These are phyloP conservation scores for Cryphonectria radicalis DNA, from an alignment of 2,329 filamentous ascomycete genomes.

Conservation along the genomic window DNA sequence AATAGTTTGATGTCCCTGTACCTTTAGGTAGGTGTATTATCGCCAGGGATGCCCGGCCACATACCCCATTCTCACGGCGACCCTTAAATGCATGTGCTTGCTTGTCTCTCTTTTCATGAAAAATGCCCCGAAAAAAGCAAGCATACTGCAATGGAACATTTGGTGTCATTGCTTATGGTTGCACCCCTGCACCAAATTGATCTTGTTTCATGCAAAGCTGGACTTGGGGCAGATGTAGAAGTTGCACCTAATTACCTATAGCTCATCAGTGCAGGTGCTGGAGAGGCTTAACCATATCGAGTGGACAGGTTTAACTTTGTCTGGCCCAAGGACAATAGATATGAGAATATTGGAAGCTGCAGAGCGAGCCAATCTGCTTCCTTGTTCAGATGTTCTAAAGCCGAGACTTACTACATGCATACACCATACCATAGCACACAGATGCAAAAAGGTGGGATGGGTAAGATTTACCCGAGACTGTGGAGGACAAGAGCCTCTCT, in stretches of 20 bases:
- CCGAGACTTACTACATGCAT: not conserved
- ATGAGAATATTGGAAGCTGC: not conserved
- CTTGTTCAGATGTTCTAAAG: not conserved
- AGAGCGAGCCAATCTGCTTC: not conserved
- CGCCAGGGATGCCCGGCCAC: not conserved
- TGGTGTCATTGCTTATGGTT: not conserved
- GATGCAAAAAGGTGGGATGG: not conserved
- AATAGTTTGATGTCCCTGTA: not conserved
- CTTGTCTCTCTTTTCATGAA: not conserved
- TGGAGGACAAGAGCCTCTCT: not conserved
- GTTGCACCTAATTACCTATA: too few relatives aligned
- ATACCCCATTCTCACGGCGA: not conserved
- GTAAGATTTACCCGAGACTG: not conserved
- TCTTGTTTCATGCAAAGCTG: too few relatives aligned
- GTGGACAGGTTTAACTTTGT: not conserved
- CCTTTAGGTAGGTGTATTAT: not conserved
- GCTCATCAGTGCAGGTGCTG: too few relatives aligned
- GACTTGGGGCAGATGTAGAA: too few relatives aligned
- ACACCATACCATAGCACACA: too few relatives aligned
- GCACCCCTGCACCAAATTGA: not conserved
- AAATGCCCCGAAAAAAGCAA: too few relatives aligned
- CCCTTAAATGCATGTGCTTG: not conserved
- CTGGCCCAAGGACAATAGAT: too few relatives aligned
- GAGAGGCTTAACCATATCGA: not conserved
- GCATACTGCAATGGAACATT: too few relatives aligned